These are phyloP conservation scores for Verticillium klebahnii DNA, from an alignment of 2,329 filamentous ascomycete species.

Conservation along the genomic window DNA sequence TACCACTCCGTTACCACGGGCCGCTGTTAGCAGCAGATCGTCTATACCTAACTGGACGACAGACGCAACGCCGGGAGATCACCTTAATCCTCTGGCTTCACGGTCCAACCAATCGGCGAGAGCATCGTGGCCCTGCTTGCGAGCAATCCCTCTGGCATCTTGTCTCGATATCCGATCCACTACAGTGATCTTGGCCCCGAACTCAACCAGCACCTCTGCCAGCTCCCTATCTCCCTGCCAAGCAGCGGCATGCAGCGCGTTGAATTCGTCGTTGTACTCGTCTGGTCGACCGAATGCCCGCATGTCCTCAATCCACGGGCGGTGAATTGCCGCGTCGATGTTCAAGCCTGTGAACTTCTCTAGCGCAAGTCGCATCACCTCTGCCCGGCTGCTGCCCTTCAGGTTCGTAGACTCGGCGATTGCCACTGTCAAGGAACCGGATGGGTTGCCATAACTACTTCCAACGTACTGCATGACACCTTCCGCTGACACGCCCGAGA, in stretches of 20 bases:
- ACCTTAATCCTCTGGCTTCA: not conserved
- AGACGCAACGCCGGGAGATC: not conserved
- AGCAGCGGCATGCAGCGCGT: not conserved
- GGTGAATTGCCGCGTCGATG: not conserved
- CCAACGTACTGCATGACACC: not conserved
- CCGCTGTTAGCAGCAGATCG: no score
- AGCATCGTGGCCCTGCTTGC: not conserved
- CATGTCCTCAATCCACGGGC: not conserved
- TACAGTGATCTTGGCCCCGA: not conserved
- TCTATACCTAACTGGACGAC: not conserved
- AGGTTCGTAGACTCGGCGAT: not conserved
- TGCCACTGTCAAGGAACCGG: not conserved
- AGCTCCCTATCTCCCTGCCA: not conserved
- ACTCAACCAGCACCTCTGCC: not conserved
- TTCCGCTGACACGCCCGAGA: not conserved
- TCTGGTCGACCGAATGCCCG: not conserved
- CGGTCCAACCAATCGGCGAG: not conserved
- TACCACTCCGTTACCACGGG: no score
- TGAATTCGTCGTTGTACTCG: not conserved
- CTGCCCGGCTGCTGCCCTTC: not conserved
- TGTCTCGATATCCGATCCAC: not conserved
- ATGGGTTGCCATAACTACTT: no score
- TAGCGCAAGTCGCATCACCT: not conserved
- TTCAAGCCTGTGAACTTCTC: not conserved
- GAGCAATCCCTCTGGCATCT: not conserved